Evolutionary conservation across 1,284 basidiomycete species (phyloP).

Genomic region (Somion occarium): DNA sequence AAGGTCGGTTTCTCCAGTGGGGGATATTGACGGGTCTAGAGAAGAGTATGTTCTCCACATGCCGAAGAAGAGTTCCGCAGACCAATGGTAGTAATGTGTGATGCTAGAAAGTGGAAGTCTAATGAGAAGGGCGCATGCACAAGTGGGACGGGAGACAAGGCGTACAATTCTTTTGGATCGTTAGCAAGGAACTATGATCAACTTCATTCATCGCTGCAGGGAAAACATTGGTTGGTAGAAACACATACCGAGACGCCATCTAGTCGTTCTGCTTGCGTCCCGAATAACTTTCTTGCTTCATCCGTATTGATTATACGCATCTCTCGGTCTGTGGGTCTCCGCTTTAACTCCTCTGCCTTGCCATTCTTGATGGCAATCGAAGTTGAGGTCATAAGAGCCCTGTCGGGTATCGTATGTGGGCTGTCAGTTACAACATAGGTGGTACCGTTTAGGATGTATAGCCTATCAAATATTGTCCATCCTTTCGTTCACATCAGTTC

Average conservation of each 20-base stretch:
- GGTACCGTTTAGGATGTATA: slow-evolving; percentile 76
- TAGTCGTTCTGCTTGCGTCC: slow-evolving; percentile 52
- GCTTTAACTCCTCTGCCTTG: slow-evolving; percentile 37
- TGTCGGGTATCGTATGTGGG: slow-evolving; percentile 48
- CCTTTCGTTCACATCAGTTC: slow-evolving; percentile 36
- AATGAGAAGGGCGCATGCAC: slow-evolving; percentile 6
- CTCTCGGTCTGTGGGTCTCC: slow-evolving; percentile 70
- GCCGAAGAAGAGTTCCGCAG: slow-evolving; percentile 85
- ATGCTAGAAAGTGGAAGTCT: slow-evolving; percentile 48
- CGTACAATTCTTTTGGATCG: slow-evolving; percentile 79
- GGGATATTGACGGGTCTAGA: slow-evolving; percentile 64
- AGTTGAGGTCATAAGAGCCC: slow-evolving; percentile 53
- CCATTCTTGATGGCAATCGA: slow-evolving; percentile 44
- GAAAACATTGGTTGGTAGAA: not conserved
- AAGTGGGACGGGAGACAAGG: not conserved
- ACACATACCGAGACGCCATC: slow-evolving; percentile 63
- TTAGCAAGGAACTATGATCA: slow-evolving; percentile 64
- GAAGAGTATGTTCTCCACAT: slow-evolving; percentile 86
- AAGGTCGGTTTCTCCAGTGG: slow-evolving; percentile 61
- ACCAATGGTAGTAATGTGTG: slow-evolving; percentile 81
- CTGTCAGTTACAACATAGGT: slow-evolving; percentile 67
- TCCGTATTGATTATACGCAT: slow-evolving; percentile 70
- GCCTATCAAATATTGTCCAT: slow-evolving; percentile 80
- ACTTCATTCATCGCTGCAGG: slow-evolving; percentile 5
- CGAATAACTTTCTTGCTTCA: slow-evolving; percentile 68